Percentiles rank a stretch among this genome's conserved stretches.
These are phyloP conservation scores for Alternaria triticina DNA, from an alignment of 2,329 filamentous ascomycete species.

Conservation along the genomic window DNA sequence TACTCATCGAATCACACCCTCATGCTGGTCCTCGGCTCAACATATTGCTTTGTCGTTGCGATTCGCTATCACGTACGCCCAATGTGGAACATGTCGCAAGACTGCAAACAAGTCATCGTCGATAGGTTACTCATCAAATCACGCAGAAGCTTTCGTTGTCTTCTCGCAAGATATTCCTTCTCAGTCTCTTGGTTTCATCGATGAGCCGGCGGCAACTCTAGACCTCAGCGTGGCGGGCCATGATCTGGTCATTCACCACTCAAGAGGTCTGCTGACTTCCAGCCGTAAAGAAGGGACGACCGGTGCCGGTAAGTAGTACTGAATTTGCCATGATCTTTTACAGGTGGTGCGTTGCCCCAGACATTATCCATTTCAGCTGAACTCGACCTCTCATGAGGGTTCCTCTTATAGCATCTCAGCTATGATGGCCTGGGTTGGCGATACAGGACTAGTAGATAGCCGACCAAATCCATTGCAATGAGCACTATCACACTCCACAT, in stretches of 20 bases:
- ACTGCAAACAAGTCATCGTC: neutral
- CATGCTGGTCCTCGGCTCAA: slow-evolving; percentile 20
- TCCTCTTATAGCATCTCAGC: neutral
- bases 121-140: slow-evolving; percentile 19
- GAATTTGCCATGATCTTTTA: slow-evolving; percentile 20
- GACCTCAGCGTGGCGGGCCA: slow-evolving; percentile 71
- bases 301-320: slow-evolving; percentile 63
- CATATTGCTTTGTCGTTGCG: slow-evolving; percentile 18
- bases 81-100: neutral
- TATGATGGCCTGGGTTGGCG: neutral
- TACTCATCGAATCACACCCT: slow-evolving; percentile 17
- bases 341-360: slow-evolving; percentile 9
- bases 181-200: slow-evolving; percentile 75
- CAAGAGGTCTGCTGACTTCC: slow-evolving; percentile 80
- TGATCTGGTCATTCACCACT: slow-evolving; percentile 82
- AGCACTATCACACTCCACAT: neutral
- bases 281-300: slow-evolving; percentile 75
- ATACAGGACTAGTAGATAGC: neutral
- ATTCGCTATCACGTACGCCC: slow-evolving; percentile 22
- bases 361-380: slow-evolving; percentile 18
- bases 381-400: slow-evolving; percentile 31
- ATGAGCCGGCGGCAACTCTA: slow-evolving; percentile 69
- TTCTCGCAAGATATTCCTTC: slow-evolving; percentile 79
- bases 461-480: neutral
- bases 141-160: slow-evolving; percentile 81